Conservation (phyloP, 2,329 filamentous ascomycete species). For the Colletotrichum scovillei region DNA sequence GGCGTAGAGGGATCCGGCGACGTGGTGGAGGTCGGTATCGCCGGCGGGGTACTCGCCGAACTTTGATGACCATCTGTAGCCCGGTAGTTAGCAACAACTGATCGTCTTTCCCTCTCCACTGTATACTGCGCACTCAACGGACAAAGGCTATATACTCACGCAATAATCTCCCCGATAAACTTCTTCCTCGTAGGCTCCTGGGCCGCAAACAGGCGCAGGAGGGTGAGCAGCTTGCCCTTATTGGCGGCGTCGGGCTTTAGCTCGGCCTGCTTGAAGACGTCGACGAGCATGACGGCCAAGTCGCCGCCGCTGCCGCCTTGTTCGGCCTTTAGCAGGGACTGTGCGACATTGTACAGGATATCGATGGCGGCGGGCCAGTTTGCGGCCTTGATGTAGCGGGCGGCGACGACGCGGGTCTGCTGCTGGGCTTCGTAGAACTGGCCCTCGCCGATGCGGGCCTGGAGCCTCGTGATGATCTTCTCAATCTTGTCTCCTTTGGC, state of each 20-base stretch:
- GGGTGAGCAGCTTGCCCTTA: constrained; percentile 80
- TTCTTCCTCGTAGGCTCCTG: constrained; percentile 93
- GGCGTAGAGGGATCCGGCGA: constrained; percentile 88
- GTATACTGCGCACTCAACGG: not conserved
- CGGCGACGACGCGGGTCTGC: constrained; percentile 94
- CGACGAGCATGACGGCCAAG: constrained; percentile 85
- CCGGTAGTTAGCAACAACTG: constrained; percentile 12
- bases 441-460: constrained; percentile 89
- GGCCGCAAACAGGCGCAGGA: constrained; percentile 82
- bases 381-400: constrained; percentile 88
- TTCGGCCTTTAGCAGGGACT: constrained; percentile 88
- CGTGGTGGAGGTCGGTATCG: constrained; percentile 94
- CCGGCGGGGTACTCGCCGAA: constrained; percentile 89
- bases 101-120: not conserved
- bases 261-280: constrained; percentile 90
- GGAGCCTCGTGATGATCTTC: constrained; percentile 74
- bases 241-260: constrained; percentile 79
- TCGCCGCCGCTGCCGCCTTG: constrained; percentile 95
- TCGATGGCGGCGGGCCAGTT: constrained; percentile 90
- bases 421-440: constrained; percentile 99
- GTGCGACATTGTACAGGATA: constrained; percentile 85
- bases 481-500: constrained; percentile 57
- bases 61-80: constrained; percentile 82
- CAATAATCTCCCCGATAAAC: constrained; percentile 87
- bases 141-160: constrained; percentile 56